A percentile compares a stretch with the other conserved stretches of the same genome.
Conservation (phyloP, 83 land plant species). For the Thuja plicata region DNA sequence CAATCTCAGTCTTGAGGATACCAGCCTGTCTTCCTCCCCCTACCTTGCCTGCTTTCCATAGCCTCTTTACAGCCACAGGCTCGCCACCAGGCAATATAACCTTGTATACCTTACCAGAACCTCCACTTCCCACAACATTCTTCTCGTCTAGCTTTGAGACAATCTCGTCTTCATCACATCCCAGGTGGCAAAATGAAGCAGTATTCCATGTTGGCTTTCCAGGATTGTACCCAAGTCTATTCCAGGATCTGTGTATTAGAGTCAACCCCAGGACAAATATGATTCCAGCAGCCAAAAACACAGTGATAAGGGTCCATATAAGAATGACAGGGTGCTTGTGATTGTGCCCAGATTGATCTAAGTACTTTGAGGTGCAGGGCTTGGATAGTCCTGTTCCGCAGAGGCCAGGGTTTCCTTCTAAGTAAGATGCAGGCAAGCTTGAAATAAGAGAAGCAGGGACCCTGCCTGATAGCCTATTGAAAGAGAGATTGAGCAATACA, state of each 20-base stretch:
- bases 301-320: constrained; percentile 27
- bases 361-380: constrained; percentile 26
- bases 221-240: not conserved
- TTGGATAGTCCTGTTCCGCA: constrained; percentile 59
- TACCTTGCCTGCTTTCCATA: constrained; percentile 3
- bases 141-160: constrained; percentile 40
- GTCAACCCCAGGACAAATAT: constrained; percentile 19
- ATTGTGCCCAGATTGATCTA: not conserved
- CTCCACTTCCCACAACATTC: constrained; percentile 36
- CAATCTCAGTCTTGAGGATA: constrained; percentile 42
- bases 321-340: constrained; percentile 16
- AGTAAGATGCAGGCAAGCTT: constrained; percentile 57
- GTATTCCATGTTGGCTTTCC: constrained; percentile 25
- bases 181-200: constrained; percentile 47
- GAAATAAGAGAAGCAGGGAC: constrained; percentile 49
- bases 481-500: constrained; percentile 60
- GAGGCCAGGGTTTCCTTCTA: constrained; percentile 55
- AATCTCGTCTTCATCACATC: constrained; percentile 43
- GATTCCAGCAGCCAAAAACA: constrained; percentile 25
- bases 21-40: not conserved
- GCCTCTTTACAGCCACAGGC: constrained; percentile 17
- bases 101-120: constrained; percentile 39
- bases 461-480: constrained; percentile 45
- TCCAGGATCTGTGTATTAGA: constrained; percentile 22
- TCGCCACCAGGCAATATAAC: constrained; percentile 44